Evolutionary conservation across 2,329 filamentous ascomycete genomes (phyloP).

Genomic region (Beauveria pseudobassiana): DNA sequence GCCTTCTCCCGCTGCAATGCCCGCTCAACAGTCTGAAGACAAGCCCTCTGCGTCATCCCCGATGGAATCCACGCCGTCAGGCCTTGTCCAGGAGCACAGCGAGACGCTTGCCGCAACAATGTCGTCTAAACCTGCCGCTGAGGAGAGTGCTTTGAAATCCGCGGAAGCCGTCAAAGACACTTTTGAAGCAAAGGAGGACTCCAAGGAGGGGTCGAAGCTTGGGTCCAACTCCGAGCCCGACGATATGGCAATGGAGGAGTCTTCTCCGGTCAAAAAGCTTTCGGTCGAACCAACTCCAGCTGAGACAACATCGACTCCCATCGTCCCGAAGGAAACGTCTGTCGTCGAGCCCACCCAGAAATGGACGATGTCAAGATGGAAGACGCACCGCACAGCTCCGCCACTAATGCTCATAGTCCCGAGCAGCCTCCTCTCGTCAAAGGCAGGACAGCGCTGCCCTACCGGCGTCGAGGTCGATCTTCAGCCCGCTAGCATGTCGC

Average conservation of each 20-base stretch:
- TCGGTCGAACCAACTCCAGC: neutral
- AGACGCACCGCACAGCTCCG: slow-evolving; percentile 1
- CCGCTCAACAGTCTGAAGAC: neutral
- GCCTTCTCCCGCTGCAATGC: neutral
- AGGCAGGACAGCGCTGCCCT: slow-evolving; percentile 13
- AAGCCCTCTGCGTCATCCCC: neutral
- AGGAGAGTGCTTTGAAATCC: neutral
- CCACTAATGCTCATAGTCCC: neutral
- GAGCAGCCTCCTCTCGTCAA: neutral
- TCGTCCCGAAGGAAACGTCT: neutral
- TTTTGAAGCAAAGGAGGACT: neutral
- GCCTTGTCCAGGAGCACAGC: neutral
- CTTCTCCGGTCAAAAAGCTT: neutral
- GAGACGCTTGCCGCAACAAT: neutral
- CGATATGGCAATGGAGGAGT: neutral
- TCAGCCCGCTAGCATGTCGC: slow-evolving; percentile 30
- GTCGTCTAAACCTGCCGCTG: neutral
- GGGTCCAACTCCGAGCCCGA: neutral
- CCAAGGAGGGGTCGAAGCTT: neutral
- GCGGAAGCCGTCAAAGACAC: neutral
- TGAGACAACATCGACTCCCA: neutral
- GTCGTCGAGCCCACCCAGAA: neutral
- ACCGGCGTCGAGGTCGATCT: slow-evolving; percentile 27
- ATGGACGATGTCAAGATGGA: slow-evolving; percentile 11
- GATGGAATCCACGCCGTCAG: neutral